Percentiles rank a stretch among this genome's conserved stretches.
These are phyloP conservation scores for Lodderomyces parapsilosis DNA, from an alignment of 1,139 yeast genomes.

Conservation along the genomic window DNA sequence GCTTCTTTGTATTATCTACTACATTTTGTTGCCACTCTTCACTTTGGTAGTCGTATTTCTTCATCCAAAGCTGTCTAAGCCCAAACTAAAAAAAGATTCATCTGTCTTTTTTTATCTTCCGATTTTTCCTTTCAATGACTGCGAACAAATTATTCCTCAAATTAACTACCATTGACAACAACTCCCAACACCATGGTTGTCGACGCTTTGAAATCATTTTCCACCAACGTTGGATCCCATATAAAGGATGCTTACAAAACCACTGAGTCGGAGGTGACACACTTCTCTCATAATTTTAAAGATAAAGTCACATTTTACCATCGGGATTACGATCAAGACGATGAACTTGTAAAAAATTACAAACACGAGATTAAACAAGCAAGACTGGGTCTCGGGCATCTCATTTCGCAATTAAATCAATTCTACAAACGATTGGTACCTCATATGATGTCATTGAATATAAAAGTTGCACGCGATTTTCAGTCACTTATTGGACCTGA, in stretches of 20 bases:
- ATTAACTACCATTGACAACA: too few species aligned
- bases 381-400: slow-evolving; percentile 42
- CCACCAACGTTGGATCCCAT: slow-evolving; percentile 12
- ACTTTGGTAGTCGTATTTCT: too few species aligned
- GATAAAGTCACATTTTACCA: slow-evolving; percentile 19
- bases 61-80: too few species aligned
- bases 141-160: background rate
- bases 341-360: slow-evolving; percentile 41
- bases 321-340: slow-evolving; percentile 35
- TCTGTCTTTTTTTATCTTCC: background rate
- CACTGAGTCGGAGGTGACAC: slow-evolving; percentile 12
- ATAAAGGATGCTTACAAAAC: slow-evolving; percentile 14
- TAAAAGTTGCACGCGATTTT: slow-evolving; percentile 32
- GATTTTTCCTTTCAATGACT: slow-evolving; percentile 1
- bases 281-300: slow-evolving; percentile 13
- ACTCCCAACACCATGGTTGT: slow-evolving; percentile 11
- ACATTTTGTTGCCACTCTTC: too few species aligned
- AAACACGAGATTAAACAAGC: slow-evolving; percentile 43
- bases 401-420: slow-evolving; percentile 34
- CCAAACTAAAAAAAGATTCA: too few species aligned
- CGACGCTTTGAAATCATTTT: slow-evolving; percentile 13
- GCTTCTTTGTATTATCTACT: too few species aligned
- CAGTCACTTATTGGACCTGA: slow-evolving; percentile 34
- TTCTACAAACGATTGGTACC: slow-evolving; percentile 37
- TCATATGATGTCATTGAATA: slow-evolving; percentile 31